Evolutionary conservation across 148 eudicot genomes (phyloP).

Genomic region (Gaultheria prostrata): DNA sequence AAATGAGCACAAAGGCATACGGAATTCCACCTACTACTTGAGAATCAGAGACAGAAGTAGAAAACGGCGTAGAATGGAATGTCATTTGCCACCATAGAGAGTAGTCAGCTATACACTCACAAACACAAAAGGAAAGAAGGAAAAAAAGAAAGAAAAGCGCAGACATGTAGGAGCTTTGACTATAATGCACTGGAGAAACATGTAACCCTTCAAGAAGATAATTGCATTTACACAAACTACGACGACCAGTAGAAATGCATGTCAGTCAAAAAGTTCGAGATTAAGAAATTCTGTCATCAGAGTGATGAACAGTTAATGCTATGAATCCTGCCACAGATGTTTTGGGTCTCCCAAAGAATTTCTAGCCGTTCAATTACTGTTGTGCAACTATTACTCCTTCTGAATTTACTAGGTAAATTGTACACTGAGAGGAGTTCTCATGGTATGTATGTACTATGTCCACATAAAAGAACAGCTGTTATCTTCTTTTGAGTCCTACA

Average conservation of each 20-base stretch:
- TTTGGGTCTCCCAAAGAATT: background rate
- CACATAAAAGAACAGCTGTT: background rate
- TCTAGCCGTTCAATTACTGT: background rate
- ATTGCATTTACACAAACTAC: background rate
- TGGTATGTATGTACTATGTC: no score
- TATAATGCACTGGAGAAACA: background rate
- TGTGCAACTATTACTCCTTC: background rate
- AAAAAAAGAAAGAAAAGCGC: background rate
- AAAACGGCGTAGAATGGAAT: background rate
- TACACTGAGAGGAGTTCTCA: background rate
- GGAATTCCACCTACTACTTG: constrained; percentile 15
- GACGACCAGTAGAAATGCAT: background rate
- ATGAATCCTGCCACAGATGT: background rate
- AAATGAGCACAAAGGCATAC: background rate
- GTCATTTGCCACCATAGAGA: background rate
- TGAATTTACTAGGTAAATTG: background rate
- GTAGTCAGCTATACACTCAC: background rate
- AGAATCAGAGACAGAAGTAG: background rate
- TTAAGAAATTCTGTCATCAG: background rate
- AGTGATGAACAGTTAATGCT: background rate
- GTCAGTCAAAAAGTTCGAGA: background rate
- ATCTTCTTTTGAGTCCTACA: background rate
- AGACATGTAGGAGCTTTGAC: background rate
- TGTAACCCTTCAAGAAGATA: background rate
- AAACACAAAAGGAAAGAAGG: background rate